Evolutionary conservation across 163 green algal genomes (phyloP), one percentile per base, ranked within the genome.

Genomic region (Chlorella variabilis): DNA sequence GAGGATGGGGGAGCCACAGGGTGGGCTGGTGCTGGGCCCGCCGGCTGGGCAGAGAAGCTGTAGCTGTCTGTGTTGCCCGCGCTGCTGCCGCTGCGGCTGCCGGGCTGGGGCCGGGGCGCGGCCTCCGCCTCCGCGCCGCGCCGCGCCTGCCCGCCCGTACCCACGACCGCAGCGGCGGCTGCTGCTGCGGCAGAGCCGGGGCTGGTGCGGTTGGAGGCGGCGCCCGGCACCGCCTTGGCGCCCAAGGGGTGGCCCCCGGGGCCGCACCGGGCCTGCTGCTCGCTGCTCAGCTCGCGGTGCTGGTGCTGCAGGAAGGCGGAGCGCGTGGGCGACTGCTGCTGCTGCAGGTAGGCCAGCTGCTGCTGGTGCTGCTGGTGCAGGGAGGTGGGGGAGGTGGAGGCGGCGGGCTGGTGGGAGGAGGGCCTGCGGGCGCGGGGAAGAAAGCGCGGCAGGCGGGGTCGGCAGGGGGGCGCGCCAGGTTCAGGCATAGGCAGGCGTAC

Each of bases 291-390:
- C 41, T 78, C 18, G 34, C 25, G 33, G 34, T 68, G 71, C 23
- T 66, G 71, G 7, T 67, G 51, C 71, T 78, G 71, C 49, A 78
- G 34, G 34, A 78, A 78, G 71, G 71, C 71, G 33, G 29, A 51
- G 71, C 71, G 71, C 6, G 0, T 18, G 23, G 71, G 49, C 7
- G 71, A 38, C 20, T 36, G 42, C 42, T 61, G 68, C 68, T 36
- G 42, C 42, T 61, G 68, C 68, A 33, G 11, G 23, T 29, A 8
- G 3, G 33, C 45, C 48, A 51, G 48, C 29, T 66, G 70, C 31
- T 42, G 29, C 48, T 58, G 41, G 67, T 75, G 25, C 7, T 58
- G 69, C 69, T 78, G 49, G 49, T 78, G 71, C 51, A 78, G 71
- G 3, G 51, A 68, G 34, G 71, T 51, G 34, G 71, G 70, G 8